Evolutionary conservation across 208 protist species (phyloP), one percentile per base, ranked within the genome.

Genomic region (Endotrypanum monterogeii): DNA sequence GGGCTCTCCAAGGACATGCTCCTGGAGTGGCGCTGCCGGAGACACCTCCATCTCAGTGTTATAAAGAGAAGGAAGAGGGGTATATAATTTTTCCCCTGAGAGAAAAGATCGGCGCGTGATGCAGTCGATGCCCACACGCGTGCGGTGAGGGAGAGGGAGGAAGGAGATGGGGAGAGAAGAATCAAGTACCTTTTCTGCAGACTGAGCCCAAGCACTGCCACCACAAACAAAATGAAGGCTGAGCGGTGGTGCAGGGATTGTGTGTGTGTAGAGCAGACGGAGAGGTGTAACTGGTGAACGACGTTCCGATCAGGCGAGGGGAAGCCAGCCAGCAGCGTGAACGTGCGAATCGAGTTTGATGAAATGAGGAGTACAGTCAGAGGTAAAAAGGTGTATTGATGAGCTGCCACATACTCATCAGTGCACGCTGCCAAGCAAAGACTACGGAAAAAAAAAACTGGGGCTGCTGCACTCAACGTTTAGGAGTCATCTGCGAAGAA

Each of bases 1-100:
- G 0, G 89, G 78, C 52, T 84, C 82, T 20, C 85, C 89, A 18
- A 93, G 71, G 4, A 91, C 62, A 74, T 95, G 88, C 68, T 60
- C 66, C 39, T 25, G 62, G 25, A 56, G 35, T 3, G 62, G 62
- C 41, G 20, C 62, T 52, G 3, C 52, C 62, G 62, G 44, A 2
- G 62, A 67, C 41, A 9, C 41, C 37, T 37, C 20, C 62, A 67
- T 67, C 25, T 32, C 37, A 23, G 28, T 35, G 52, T 25, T 30
- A 30, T 28, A 8, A 18, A 41, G 54, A 25, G 5, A 20, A 20
- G 54, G 25, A 20, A 20, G 52, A 14, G 16, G 54, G 54, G 25
- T 9, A 25, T 57, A 7, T 32, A 20, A 9, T 57, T 48, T 48
- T 48, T 1, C 44, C 44, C 44, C 44, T 48, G 5, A 48, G 44